Conservation (phyloP, 148 eudicot species). For the Fagopyrum homotropicum region DNA sequence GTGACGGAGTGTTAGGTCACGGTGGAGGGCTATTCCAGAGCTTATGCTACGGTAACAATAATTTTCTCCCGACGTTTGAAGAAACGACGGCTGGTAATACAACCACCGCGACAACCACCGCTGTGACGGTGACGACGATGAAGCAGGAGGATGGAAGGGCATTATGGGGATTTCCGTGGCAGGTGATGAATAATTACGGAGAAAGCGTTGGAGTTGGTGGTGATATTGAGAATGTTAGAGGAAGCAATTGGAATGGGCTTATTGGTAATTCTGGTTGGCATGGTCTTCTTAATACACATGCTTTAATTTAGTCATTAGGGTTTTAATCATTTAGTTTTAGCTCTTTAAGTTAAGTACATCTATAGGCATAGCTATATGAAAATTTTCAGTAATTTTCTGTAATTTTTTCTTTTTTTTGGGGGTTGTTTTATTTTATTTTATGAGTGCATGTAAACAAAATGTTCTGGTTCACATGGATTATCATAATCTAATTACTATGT, state of each 20-base stretch:
- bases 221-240: background rate
- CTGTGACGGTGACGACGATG: background rate
- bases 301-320: background rate
- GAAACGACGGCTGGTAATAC: background rate
- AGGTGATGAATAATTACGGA: slow-evolving; percentile 1
- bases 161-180: slow-evolving; percentile 8
- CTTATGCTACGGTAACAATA: background rate
- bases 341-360: background rate
- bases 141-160: slow-evolving; percentile 7
- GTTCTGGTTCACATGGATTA: background rate
- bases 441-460: slow-evolving; percentile 5
- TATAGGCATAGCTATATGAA: background rate
- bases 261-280: slow-evolving; percentile 9
- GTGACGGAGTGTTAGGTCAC: background rate
- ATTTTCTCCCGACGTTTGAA: background rate
- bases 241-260: slow-evolving; percentile 7
- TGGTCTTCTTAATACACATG: slow-evolving; percentile 1
- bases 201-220: background rate
- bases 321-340: too few relatives aligned
- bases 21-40: background rate
- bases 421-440: background rate
- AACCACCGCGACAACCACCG: too few relatives aligned
- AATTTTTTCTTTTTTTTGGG: background rate
- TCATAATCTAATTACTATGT: background rate
- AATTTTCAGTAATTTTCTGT: background rate